A percentile compares a stretch with the other conserved stretches of the same genome.
Evolutionary conservation across 805 yeast genomes (phyloP).

Genomic region (Clavispora fructus): DNA sequence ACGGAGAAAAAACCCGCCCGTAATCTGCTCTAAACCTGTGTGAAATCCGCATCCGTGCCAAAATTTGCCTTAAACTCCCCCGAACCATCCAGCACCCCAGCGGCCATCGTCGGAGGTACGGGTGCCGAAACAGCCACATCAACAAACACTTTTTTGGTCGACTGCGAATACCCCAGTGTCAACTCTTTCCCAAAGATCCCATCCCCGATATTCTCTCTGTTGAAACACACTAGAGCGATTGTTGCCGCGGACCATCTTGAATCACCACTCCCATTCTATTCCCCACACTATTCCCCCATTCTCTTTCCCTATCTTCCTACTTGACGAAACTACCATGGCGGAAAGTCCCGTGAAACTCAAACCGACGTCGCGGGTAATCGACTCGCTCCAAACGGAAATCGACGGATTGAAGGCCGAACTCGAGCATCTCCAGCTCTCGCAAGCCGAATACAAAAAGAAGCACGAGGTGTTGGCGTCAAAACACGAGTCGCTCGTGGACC

Average conservation of each 20-base stretch:
- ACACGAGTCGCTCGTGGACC: slow-evolving; percentile 54
- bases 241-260: background rate
- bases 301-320: too few species aligned
- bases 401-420: slow-evolving; percentile 42
- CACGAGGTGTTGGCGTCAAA: slow-evolving; percentile 42
- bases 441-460: slow-evolving; percentile 49
- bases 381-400: slow-evolving; percentile 45
- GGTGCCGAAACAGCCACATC: background rate
- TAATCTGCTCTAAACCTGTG: too few species aligned
- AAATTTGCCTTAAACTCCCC: too few species aligned
- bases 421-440: slow-evolving; percentile 32
- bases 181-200: background rate
- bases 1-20: too few species aligned
- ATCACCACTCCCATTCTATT: background rate
- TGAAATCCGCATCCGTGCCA: too few species aligned
- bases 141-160: background rate
- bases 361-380: slow-evolving; percentile 41
- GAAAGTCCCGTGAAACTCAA: slow-evolving; percentile 19
- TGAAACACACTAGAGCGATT: background rate
- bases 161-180: background rate
- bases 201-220: slow-evolving; percentile 1
- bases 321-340: slow-evolving; percentile 7
- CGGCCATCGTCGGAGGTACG: background rate
- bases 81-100: too few species aligned
- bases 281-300: too few species aligned